Conservation (phyloP, 169 alveolate species). For the Babesia gibsoni region DNA sequence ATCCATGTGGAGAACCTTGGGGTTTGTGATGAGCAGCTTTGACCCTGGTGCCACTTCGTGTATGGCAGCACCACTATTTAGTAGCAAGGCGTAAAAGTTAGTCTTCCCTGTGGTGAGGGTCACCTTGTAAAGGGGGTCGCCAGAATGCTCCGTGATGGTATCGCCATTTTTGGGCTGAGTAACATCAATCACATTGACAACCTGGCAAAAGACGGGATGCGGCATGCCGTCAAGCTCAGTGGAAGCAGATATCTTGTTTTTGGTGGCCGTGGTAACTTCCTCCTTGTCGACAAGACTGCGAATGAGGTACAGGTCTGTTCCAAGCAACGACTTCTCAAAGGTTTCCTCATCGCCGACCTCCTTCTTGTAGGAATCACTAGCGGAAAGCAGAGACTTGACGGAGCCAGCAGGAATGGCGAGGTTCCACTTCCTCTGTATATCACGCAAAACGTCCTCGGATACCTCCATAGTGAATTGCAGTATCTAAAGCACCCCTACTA, state of each 20-base stretch:
- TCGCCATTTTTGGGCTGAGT: constrained; percentile 5
- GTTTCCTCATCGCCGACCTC: background rate
- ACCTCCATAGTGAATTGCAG: background rate
- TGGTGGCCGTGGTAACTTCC: background rate
- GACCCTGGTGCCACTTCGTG: constrained; percentile 10
- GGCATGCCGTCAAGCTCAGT: background rate
- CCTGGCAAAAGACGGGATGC: constrained; percentile 26
- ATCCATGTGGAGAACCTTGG: background rate
- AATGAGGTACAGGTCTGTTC: background rate
- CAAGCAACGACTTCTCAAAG: background rate
- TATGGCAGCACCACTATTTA: background rate
- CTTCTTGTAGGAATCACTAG: background rate
- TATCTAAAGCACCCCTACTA: background rate
- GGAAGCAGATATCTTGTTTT: background rate
- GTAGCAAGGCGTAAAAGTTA: constrained; percentile 8
- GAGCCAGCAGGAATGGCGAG: constrained; percentile 3
- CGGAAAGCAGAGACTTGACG: background rate
- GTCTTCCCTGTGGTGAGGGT: constrained; percentile 14
- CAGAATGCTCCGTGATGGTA: background rate
- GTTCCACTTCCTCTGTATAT: constrained; percentile 1
- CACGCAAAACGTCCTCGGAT: background rate
- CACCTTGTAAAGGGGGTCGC: constrained; percentile 11
- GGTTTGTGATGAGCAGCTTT: constrained; percentile 14
- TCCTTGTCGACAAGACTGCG: background rate
- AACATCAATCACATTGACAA: constrained; percentile 2